Conservation (phyloP, 345 rosid species). For the Eucalyptus shirleyi region DNA sequence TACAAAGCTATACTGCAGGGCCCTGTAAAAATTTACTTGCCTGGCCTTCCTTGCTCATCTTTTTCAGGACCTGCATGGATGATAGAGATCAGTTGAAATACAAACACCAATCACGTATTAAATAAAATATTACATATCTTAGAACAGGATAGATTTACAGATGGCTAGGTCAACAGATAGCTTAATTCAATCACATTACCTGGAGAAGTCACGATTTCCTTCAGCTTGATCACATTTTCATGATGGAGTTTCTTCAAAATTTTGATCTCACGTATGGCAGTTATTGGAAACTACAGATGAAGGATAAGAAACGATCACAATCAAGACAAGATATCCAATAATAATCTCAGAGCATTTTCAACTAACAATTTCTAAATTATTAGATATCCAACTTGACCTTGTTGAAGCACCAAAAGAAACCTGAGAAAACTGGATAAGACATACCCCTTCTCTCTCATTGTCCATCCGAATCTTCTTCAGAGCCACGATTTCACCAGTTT, state of each 20-base stretch:
- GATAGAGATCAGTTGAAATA: neutral
- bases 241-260: slow-evolving; percentile 68
- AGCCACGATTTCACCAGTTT: slow-evolving; percentile 91
- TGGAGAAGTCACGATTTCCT: slow-evolving; percentile 71
- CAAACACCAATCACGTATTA: neutral
- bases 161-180: neutral
- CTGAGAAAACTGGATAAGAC: neutral
- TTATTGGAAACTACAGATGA: slow-evolving; percentile 51
- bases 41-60: slow-evolving; percentile 84
- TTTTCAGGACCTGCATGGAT: slow-evolving; percentile 58
- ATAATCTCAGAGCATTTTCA: neutral
- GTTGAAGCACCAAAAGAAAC: neutral
- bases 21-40: slow-evolving; percentile 18
- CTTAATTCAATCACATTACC: slow-evolving; percentile 12
- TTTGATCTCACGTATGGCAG: slow-evolving; percentile 79
- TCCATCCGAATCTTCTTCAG: slow-evolving; percentile 96
- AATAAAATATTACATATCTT: neutral
- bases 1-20: neutral
- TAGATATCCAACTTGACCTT: neutral
- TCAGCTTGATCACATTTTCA: slow-evolving; percentile 58
- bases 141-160: neutral
- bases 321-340: neutral
- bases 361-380: neutral
- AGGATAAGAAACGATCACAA: neutral
- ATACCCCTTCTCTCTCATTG: slow-evolving; percentile 94